Evolutionary conservation across 2,329 filamentous ascomycete species (phyloP), one percentile per base, ranked within the genome.

Genomic region (Aspergillus niger): DNA sequence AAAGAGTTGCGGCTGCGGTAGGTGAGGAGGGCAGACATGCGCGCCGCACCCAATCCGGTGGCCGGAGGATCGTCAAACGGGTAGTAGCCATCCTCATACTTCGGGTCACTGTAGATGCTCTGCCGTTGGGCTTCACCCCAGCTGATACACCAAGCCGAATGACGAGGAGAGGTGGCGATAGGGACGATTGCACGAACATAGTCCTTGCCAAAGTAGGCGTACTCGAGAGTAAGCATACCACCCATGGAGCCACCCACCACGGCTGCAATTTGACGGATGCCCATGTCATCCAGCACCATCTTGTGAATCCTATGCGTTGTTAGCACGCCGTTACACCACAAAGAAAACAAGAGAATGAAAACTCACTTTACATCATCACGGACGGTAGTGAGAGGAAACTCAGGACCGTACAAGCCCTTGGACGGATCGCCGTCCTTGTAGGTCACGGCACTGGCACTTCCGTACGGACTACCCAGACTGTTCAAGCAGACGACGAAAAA

Each of bases 31-130:
- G 95, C 95, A 59, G 93, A 92, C 95, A 99, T 99, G 70, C 95
- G 92, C 26, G 95, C 95, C 7, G 95, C 95, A 11, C 93, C 92
- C 2, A 99, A 85, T 0, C 95, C 95, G 0, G 92, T 90, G 0
- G 88, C 82, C 0, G 95, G 95, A 36, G 93, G 93, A 68, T 98
- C 92, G 32, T 90, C 85, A 70, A 95, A 96, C 1, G 87, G 72
- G 74, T 98, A 99, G 79, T 97, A 98, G 48, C 95, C 95, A 71
- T 98, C 93, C 63, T 97, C 92, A 76, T 99, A 99, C 80, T 97
- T 98, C 32, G 95, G 95, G 74, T 99, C 95, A 41, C 92, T 93
- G 79, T 98, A 99, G 74, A 99, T 98, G 83, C 82, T 82, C 67
- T 85, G 82, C 60, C 83, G 74, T 67, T 86, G 83, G 7, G 82